Base-by-base conservation (phyloP, 768 basidiomycete genomes). In the Boletus rubropictus region DNA sequence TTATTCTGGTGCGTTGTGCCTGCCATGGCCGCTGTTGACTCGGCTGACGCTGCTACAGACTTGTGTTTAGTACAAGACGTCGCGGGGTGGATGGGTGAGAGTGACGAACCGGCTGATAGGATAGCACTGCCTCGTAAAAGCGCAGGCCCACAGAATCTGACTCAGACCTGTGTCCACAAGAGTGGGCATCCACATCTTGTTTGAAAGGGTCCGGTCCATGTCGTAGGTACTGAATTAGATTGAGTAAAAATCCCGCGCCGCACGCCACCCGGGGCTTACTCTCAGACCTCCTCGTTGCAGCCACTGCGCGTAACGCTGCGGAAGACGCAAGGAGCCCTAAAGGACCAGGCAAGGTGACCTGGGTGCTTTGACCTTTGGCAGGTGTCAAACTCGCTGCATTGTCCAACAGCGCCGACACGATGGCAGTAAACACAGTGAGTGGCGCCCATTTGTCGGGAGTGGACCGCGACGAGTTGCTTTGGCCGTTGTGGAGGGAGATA, bases 351-450 rank as follows among this genome's bases (percentile, higher is more conserved):
- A 20, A 11, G 11, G 14, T 27, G 36, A 28, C 28, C 1, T 39
- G 33, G 21, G 9, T 31, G 48, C 55, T 51, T 63, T 63, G 61
- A 35, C 46, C 49, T 1, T n/a, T 49, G 47, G 24, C 52, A 39
- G 41, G 37, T 53, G 51, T 53, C 43, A 46, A 31, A 20, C 27
- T 9, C 8, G 28, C 8, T 9, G 12, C 31, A 35, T 53, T 34
- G 52, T 53, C 18, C 6, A 3, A 14, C 10, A 20, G 44, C 27
- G 36, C 36, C 8, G 9, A 25, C 24, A 38, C 46, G 24, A 60
- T 51, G 60, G 57, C 39, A 4, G 32, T 47, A 11, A 37, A 29
- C n/a, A 1, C 33, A 24, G 60, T 61, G 53, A 58, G 60, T 60
- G 11, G 31, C 4, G n/a, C 15, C 5, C 5, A 12, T 41, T 20